A percentile compares a stretch with the other conserved stretches of the same genome.
Evolutionary conservation across 2,329 filamentous ascomycete genomes (phyloP).

Genomic region (Exophiala bonariae): DNA sequence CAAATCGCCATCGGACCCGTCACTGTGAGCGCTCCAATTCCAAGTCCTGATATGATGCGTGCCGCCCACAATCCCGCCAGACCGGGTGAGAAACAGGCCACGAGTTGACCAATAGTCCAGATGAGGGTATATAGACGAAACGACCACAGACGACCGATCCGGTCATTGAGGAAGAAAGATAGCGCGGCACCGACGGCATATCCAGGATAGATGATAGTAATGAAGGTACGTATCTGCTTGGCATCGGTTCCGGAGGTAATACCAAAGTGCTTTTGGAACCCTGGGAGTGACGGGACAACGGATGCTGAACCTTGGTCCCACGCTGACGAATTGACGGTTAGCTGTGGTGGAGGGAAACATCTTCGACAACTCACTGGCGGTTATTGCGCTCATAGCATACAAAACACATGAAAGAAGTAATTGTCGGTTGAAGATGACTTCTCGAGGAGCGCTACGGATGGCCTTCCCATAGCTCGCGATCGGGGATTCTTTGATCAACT

Average conservation of each 20-base stretch:
- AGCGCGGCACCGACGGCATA: conserved; percentile 32
- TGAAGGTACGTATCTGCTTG: conserved; percentile 34
- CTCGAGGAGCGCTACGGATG: conserved; percentile 10
- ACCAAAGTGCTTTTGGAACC: conserved; percentile 39
- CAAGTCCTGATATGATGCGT: conserved; percentile 40
- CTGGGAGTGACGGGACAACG: conserved; percentile 34
- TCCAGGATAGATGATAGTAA: conserved; percentile 40
- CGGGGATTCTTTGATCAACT: conserved; percentile 10
- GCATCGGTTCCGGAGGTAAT: conserved; percentile 33
- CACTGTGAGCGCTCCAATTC: conserved; percentile 41
- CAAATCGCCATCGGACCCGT: conserved; percentile 40
- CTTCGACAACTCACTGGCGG: conserved; percentile 20
- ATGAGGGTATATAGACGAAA: conserved; percentile 38
- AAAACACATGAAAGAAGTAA: conserved; percentile 9
- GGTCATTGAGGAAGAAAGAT: conserved; percentile 43
- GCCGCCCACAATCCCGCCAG: conserved; percentile 35
- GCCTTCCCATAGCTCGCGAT: conserved; percentile 12
- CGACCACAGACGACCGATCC: conserved; percentile 42
- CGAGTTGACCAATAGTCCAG: conserved; percentile 29
- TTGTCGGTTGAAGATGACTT: conserved; percentile 15
- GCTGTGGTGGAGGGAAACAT: not conserved
- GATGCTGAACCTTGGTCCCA: conserved; percentile 38
- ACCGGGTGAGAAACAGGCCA: conserved; percentile 23
- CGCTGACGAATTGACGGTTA: conserved; percentile 21
- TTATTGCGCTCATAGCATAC: conserved; percentile 19